Evolutionary conservation across 2,329 filamentous ascomycete genomes (phyloP), one percentile per base, ranked within the genome.

Genomic region (Ophiostoma ips): DNA sequence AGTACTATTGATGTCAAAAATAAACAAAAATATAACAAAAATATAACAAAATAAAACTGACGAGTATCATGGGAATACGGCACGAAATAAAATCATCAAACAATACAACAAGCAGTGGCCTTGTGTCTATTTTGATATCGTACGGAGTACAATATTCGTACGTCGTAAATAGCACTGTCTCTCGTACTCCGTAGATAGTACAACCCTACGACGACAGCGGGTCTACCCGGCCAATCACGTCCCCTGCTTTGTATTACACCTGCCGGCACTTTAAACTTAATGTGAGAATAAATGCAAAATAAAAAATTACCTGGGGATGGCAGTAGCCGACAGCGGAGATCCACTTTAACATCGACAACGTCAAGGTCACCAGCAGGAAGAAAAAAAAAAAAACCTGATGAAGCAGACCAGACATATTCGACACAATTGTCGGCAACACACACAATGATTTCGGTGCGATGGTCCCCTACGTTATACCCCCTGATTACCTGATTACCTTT

Each of bases 241-340:
- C 18, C n/a, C 9, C 7, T 24, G 31, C 44, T 48, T 53, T 45
- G 24, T n/a, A 53, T 48, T 53, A 37, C 43, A 16, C n/a, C 15
- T 33, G 41, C 24, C 12, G n/a, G 31, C 13, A 2, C 5, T 15
- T 34, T 34, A 15, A 45, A 34, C 5, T 45, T 19, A 45, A n/a
- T 45, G 10, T 2, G 2, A 45, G 19, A 45, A 21, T 19, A 33
- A 43, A 8, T 45, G 5, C 1, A 16, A 33, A 45, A 18, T 45
- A 34, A 45, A 44, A 43, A 34, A 12, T 16, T 30, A 11, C 10
- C 30, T 8, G 30, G 34, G 38, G 15, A 30, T 21, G 38, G 19
- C 47, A 21, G 50, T 36, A 44, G 48, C 51, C 51, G 48, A 53
- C 37, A 53, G 28, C 51, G 51, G 48, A 53, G 47, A 45, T 48